A percentile compares a stretch with the other conserved stretches of the same genome.
These are phyloP conservation scores for Mangifera indica DNA, from an alignment of 345 rosid genomes.

Conservation along the genomic window DNA sequence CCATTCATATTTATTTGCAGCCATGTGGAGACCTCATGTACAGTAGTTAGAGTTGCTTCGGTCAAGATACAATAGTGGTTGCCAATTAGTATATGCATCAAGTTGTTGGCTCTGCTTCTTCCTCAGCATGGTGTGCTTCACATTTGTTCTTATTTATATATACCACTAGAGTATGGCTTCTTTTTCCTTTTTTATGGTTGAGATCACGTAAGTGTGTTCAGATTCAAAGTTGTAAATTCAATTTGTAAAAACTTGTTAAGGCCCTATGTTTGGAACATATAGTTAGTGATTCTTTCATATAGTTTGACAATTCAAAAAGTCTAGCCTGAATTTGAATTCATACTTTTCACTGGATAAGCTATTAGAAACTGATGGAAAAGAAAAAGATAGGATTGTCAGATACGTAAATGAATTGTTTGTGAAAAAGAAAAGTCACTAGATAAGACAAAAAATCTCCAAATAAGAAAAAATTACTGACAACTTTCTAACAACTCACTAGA, in stretches of 20 bases:
- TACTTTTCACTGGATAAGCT: too few species aligned
- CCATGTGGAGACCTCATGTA: conserved; percentile 13
- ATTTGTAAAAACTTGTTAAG: conserved; percentile 8
- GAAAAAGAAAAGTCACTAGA: too few species aligned
- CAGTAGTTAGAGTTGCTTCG: conserved; percentile 10
- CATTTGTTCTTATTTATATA: neutral
- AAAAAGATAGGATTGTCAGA: too few species aligned
- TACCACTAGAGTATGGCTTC: neutral
- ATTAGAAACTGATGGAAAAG: too few species aligned
- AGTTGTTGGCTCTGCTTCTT: neutral
- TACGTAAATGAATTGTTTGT: too few species aligned
- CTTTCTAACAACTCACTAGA: too few species aligned
- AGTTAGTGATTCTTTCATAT: neutral
- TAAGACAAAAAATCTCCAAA: too few species aligned
- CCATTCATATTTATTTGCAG: conserved; percentile 13
- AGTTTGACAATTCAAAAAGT: too few species aligned
- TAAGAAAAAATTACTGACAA: too few species aligned
- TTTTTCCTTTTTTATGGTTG: too few species aligned
- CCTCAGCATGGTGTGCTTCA: conserved; percentile 6
- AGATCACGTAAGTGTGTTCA: conserved; percentile 12
- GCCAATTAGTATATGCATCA: neutral
- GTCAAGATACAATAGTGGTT: neutral
- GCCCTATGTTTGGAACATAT: neutral
- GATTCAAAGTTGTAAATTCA: conserved; percentile 18
- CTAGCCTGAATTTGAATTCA: too few species aligned